phyloP scores from a whole-genome alignment of 176 grass and related monocot genomes.

The Aegilops tauschii region DNA sequence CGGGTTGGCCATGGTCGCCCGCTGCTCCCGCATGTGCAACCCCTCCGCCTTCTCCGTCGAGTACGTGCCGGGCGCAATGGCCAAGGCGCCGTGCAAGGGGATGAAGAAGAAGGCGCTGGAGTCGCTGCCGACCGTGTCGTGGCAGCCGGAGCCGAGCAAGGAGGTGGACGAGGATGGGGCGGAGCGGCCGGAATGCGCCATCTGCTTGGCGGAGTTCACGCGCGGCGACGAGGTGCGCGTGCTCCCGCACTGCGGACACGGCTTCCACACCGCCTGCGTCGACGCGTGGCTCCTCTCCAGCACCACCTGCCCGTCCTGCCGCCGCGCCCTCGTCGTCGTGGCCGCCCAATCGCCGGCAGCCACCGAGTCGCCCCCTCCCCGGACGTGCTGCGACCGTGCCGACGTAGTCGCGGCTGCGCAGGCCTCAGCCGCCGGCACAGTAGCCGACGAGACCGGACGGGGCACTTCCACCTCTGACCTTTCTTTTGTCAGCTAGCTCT shows the following conservation, averaged over 20 bases:
- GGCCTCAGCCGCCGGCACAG: not conserved
- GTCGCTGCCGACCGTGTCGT: slow-evolving; percentile 52
- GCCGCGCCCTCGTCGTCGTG: slow-evolving; percentile 40
- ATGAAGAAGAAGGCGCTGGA: slow-evolving; percentile 51
- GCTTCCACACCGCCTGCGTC: slow-evolving; percentile 82
- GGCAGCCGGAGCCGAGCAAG: not conserved
- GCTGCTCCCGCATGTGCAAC: slow-evolving; percentile 53
- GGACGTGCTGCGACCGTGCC: not conserved
- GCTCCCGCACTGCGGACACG: slow-evolving; percentile 71
- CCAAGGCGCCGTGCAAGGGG: slow-evolving; percentile 28
- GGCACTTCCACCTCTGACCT: not conserved
- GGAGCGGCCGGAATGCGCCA: slow-evolving; percentile 64
- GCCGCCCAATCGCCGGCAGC: not conserved
- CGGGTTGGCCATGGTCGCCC: slow-evolving; percentile 57
- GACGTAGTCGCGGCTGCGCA: not conserved
- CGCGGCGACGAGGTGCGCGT: slow-evolving; percentile 70
- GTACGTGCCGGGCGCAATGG: not conserved
- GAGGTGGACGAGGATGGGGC: not conserved
- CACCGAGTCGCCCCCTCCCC: not conserved
- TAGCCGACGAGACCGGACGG: not conserved
- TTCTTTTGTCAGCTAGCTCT: not conserved
- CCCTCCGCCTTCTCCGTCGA: slow-evolving; percentile 37
- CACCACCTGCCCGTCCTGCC: slow-evolving; percentile 84
- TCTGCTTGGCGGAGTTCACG: slow-evolving; percentile 74
- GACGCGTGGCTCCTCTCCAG: slow-evolving; percentile 74